Conservation (phyloP, 345 rosid species). For the Boechera stricta region DNA sequence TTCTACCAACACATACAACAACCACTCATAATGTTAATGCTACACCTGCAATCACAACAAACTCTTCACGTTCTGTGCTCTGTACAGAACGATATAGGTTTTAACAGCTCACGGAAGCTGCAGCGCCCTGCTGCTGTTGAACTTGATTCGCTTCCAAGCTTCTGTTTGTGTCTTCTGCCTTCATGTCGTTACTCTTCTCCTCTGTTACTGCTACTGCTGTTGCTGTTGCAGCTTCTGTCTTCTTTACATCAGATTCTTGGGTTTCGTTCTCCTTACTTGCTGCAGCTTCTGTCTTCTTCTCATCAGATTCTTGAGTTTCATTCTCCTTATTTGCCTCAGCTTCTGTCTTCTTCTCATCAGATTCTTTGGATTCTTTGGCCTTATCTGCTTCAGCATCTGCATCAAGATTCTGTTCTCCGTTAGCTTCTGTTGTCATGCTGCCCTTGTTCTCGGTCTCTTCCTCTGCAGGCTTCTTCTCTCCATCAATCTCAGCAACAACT, state of each 20-base stretch:
- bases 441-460: conserved; percentile 27
- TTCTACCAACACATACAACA: conserved; percentile 27
- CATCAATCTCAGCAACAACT: conserved; percentile 28
- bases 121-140: conserved; percentile 34
- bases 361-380: conserved; percentile 15
- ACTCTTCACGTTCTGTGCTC: conserved; percentile 28
- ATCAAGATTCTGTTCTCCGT: conserved; percentile 7
- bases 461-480: conserved; percentile 39
- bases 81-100: conserved; percentile 28
- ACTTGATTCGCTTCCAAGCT: conserved; percentile 38
- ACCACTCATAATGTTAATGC: conserved; percentile 40
- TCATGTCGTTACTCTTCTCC: conserved; percentile 31
- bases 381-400: conserved; percentile 15
- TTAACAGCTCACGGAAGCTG: conserved; percentile 45
- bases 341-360: conserved; percentile 21
- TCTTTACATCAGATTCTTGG: conserved; percentile 26
- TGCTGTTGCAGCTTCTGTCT: conserved; percentile 19
- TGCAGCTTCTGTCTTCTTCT: conserved; percentile 11
- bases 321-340: conserved; percentile 2
- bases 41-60: conserved; percentile 41
- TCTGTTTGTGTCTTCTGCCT: conserved; percentile 36
- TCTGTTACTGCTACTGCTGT: conserved; percentile 16
- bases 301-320: conserved; percentile 19
- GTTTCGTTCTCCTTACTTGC: conserved; percentile 21
- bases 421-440: conserved; percentile 18